Conservation (phyloP, 2,329 filamentous ascomycete genomes). For the Chrysoporthe austroafricana region DNA sequence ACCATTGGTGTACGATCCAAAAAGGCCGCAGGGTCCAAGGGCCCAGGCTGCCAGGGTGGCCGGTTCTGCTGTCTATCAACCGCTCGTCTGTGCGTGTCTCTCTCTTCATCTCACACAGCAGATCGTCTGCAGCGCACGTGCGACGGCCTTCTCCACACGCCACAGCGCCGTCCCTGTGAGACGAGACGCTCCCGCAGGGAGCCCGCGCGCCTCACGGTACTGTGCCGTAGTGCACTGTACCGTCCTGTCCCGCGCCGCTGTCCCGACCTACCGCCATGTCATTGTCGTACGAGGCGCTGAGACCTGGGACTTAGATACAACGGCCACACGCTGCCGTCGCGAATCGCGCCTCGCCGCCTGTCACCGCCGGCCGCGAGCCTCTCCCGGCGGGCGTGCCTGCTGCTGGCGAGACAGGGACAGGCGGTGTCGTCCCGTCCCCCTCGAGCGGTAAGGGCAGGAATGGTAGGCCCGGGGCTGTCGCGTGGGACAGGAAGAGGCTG, state of each 20-base stretch:
- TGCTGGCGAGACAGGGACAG: no score
- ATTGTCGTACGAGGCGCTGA: slow-evolving; percentile 21
- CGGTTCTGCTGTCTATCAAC: background rate
- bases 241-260: background rate
- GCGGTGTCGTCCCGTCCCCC: no score
- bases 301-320: background rate
- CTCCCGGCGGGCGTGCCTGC: background rate
- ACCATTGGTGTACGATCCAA: no score
- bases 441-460: background rate
- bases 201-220: background rate
- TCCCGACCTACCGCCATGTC: slow-evolving; percentile 13
- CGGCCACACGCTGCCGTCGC: background rate
- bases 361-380: background rate
- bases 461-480: background rate
- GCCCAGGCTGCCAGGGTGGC: background rate
- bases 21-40: no score
- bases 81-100: background rate
- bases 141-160: background rate
- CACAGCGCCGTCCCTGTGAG: background rate
- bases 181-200: background rate
- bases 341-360: background rate
- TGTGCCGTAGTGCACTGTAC: no score
- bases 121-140: background rate
- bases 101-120: background rate
- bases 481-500: slow-evolving; percentile 6